These are phyloP conservation scores for Centella asiatica DNA, from an alignment of 129 eudicot species.

Conservation along the genomic window DNA sequence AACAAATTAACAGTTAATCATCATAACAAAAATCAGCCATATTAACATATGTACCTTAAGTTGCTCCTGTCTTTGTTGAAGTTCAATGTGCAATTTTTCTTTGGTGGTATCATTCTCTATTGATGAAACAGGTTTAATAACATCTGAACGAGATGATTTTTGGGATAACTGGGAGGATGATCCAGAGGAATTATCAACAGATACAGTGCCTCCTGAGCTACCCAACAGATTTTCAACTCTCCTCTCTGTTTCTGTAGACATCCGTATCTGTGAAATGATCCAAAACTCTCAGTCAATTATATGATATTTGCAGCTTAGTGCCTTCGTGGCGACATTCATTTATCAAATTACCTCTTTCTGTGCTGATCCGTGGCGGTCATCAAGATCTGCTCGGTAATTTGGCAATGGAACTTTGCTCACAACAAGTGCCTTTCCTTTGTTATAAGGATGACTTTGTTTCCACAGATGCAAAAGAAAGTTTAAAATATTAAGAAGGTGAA, in stretches of 20 bases:
- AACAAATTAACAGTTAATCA: neutral
- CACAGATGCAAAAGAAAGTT: constrained; percentile 36
- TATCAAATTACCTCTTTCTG: constrained; percentile 87
- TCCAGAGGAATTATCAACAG: constrained; percentile 20
- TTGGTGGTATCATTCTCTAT: constrained; percentile 30
- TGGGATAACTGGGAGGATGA: constrained; percentile 38
- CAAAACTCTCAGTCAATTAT: neutral
- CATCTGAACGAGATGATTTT: constrained; percentile 23
- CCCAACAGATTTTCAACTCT: constrained; percentile 67
- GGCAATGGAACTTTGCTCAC: constrained; percentile 94
- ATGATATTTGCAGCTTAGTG: neutral
- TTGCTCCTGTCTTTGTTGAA: constrained; percentile 70
- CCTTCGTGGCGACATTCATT: neutral
- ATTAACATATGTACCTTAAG: constrained; percentile 42
- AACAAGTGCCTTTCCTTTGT: constrained; percentile 85
- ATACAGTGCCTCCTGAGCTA: constrained; percentile 36
- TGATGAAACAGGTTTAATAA: constrained; percentile 13
- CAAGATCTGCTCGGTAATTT: constrained; percentile 88
- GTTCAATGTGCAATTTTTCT: constrained; percentile 47
- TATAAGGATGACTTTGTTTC: constrained; percentile 90
- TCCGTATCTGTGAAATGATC: constrained; percentile 44
- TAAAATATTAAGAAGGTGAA: constrained; percentile 16
- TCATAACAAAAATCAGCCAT: neutral
- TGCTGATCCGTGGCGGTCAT: constrained; percentile 82
- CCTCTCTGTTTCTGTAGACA: constrained; percentile 81